Conservation (phyloP, 176 grass and related monocot genomes). For the Luzula sylvatica region DNA sequence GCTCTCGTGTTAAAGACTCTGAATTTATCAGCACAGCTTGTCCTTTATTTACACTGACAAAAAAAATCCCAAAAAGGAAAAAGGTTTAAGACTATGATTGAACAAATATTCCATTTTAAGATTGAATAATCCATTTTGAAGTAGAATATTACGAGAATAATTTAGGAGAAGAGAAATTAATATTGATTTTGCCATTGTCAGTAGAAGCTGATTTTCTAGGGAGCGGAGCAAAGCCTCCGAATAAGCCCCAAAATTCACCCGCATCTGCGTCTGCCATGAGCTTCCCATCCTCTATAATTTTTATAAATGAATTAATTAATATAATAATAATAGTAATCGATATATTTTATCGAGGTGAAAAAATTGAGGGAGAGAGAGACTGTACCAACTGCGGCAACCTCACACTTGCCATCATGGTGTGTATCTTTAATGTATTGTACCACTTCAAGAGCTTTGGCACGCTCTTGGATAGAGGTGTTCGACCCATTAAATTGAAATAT, state of each 20-base stretch:
- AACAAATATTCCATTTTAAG: constrained; percentile 10
- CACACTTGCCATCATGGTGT: constrained; percentile 89
- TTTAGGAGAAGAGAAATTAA: constrained; percentile 30
- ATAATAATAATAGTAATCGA: not conserved
- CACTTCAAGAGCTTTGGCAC: constrained; percentile 98
- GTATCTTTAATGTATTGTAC: constrained; percentile 96
- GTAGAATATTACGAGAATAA: constrained; percentile 48
- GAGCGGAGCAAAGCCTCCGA: constrained; percentile 94
- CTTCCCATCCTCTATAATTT: constrained; percentile 70
- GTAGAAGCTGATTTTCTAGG: constrained; percentile 75
- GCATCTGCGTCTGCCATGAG: constrained; percentile 96
- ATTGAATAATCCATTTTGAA: not conserved
- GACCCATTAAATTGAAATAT: constrained; percentile 99
- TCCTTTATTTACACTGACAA: constrained; percentile 70
- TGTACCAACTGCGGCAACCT: constrained; percentile 85
- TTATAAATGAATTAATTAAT: constrained; percentile 2
- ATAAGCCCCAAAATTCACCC: constrained; percentile 93
- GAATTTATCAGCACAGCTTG: constrained; percentile 39
- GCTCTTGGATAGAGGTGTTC: constrained; percentile 96
- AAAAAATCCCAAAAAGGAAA: constrained; percentile 7
- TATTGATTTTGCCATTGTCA: constrained; percentile 44
- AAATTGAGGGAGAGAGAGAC: constrained; percentile 22
- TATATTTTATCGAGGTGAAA: constrained; percentile 3
- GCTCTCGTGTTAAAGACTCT: constrained; percentile 55
- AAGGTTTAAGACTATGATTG: constrained; percentile 15